Evolutionary conservation across 2,329 filamentous ascomycete genomes (phyloP).

Genomic region (Penicillium aurantiogriseum): DNA sequence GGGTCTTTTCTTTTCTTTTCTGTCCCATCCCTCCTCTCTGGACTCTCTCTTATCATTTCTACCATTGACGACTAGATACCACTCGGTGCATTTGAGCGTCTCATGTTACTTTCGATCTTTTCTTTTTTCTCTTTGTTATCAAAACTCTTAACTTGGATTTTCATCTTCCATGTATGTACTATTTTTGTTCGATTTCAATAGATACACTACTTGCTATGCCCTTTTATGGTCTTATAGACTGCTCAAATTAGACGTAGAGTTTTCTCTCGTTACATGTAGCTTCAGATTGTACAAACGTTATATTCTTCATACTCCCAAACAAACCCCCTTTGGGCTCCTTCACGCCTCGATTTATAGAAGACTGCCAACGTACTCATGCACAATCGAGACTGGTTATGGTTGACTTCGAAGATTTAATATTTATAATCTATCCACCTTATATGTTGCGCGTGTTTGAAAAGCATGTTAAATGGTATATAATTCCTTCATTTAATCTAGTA

Average conservation of each 20-base stretch:
- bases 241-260: background rate
- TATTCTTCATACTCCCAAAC: background rate
- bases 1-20: slow-evolving; percentile 3
- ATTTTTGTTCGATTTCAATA: background rate
- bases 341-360: background rate
- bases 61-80: slow-evolving; percentile 28
- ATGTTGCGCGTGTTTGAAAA: background rate
- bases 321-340: too few species aligned
- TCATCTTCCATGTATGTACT: background rate
- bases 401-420: background rate
- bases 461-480: background rate
- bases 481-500: background rate
- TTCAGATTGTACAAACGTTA: background rate
- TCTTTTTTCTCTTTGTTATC: slow-evolving; percentile 1
- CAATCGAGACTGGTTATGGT: background rate
- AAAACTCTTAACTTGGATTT: background rate
- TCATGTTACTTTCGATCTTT: slow-evolving; percentile 10
- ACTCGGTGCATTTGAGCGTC: slow-evolving; percentile 30
- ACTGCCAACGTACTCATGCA: background rate
- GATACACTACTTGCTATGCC: background rate
- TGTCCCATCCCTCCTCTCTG: slow-evolving; percentile 1
- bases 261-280: too few species aligned
- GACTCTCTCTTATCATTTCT: slow-evolving; percentile 2
- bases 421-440: background rate
- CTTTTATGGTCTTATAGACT: background rate